Base-by-base conservation (phyloP, 192 early-diverging fungal species). In the Lunasporangiospora selenospora region DNA sequence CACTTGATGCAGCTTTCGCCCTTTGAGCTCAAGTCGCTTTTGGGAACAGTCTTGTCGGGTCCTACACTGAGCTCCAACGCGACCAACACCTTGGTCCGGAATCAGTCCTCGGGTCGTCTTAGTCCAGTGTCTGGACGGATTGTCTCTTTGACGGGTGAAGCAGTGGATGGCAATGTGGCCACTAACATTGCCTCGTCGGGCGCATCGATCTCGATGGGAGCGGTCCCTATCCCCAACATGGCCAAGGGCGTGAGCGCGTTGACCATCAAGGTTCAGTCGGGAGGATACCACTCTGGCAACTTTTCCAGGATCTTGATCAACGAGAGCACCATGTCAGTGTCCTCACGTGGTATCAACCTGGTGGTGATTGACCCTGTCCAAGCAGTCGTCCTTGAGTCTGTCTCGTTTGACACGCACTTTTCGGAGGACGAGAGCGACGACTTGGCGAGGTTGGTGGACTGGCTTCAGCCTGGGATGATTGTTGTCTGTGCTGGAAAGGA, bases 1-100 rank as follows among this genome's bases (percentile, higher is more conserved):
- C 80, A 87, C 19, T 70, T 95, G 48, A 90, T 95, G 90, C 85
- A 91, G 65, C 58, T 92, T 8, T 90, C 88, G 24, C 93, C 93
- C 1, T 95, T 81, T 61, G 90, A 95, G 70, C 78, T 93, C 69
- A 89, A 92, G 54, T 83, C 85, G 8, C 67, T 95, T 11, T 53
- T 95, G 11, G 79, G 81, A 39, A 92, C 91, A 8, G 84, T 95
- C 7, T 65, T 95, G 6, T 87, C 85, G 24, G 89, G 86, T 4
- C 82, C 86, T 3, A 80, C 66, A 11, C 58, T 87, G 36, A 77
- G 77, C 24, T 45, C 70, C 46, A 77, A 67, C 18, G 75, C 75
- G 26, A 64, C 69, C 34, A 76, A 70, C 15, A 75, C 77, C 3
- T 43, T 83, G 18, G 58, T 81, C 23, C 75, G 77, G 21, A 78